These are phyloP conservation scores for Vitis hybrid DNA, from an alignment of 177 flowering plant genomes.

Conservation along the genomic window DNA sequence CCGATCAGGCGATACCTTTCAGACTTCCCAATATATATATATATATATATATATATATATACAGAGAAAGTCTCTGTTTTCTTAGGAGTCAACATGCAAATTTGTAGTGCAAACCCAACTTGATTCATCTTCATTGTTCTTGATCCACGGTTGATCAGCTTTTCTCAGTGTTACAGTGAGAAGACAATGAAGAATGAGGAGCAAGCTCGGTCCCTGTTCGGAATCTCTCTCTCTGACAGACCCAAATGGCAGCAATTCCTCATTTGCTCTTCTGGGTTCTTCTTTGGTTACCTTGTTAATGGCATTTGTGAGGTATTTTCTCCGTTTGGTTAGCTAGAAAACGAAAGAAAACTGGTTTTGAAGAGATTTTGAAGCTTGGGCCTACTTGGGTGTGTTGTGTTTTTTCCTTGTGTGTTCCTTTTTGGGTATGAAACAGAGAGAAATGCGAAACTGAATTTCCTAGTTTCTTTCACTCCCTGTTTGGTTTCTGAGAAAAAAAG, in stretches of 20 bases:
- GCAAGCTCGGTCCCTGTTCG: slow-evolving; percentile 9
- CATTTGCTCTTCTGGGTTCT: too few relatives aligned
- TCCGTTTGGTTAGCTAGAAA: too few relatives aligned
- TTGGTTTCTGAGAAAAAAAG: slow-evolving; percentile 14
- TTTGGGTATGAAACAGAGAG: background rate
- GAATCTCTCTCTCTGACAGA: too few relatives aligned
- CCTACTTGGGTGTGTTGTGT: background rate
- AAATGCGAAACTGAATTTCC: background rate
- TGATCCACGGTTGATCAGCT: background rate
- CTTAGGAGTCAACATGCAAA: slow-evolving; percentile 7
- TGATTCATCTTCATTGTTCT: too few relatives aligned
- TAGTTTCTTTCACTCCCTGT: slow-evolving; percentile 6
- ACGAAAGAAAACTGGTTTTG: too few relatives aligned
- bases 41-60: too few relatives aligned
- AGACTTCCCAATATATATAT: too few relatives aligned
- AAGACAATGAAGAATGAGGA: slow-evolving; percentile 68
- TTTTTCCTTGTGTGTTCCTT: background rate
- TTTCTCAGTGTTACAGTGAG: background rate
- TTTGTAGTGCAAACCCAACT: background rate
- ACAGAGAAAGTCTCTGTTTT: background rate
- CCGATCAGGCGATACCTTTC: background rate
- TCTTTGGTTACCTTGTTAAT: slow-evolving; percentile 11
- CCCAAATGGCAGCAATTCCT: too few relatives aligned
- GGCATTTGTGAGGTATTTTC: slow-evolving; percentile 74
- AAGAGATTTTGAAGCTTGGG: background rate